phyloP scores from a whole-genome alignment of 2,329 filamentous ascomycete genomes.

The Emergomyces pasteurianus region DNA sequence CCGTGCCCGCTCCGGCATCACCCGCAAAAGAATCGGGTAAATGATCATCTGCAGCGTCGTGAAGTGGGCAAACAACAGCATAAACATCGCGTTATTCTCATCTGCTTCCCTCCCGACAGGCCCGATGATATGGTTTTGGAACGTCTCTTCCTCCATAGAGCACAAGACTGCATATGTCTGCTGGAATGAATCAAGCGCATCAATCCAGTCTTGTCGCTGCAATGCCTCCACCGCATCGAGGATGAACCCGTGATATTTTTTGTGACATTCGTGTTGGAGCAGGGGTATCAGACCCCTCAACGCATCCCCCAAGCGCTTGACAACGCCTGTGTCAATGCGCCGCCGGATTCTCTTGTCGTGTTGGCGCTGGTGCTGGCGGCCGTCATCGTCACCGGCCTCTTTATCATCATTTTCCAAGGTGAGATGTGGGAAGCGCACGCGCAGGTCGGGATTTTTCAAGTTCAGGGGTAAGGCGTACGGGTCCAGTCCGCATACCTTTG shows the following conservation, averaged over 20 bases:
- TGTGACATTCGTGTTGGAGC: not conserved
- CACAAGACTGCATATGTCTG: not conserved
- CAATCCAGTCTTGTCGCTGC: not conserved
- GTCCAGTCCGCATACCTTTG: not conserved
- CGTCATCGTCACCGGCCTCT: not conserved
- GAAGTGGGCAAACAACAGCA: not conserved
- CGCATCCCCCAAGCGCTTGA: not conserved
- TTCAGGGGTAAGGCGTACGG: not conserved
- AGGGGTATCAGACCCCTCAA: not conserved
- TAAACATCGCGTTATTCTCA: not conserved
- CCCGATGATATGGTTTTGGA: not conserved
- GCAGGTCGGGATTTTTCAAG: not conserved
- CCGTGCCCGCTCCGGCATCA: not conserved
- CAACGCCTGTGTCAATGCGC: not conserved
- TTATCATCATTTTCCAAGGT: not conserved
- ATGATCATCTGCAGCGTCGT: not conserved
- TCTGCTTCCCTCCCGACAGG: too few relatives aligned
- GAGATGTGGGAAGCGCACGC: not conserved
- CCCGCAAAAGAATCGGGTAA: not conserved
- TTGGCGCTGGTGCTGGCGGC: too few relatives aligned
- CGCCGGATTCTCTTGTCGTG: too few relatives aligned
- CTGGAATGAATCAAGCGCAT: not conserved
- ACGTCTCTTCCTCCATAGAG: not conserved
- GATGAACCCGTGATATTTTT: not conserved
- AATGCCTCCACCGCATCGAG: not conserved